A percentile compares a stretch with the other conserved stretches of the same genome.
phyloP scores from a whole-genome alignment of 768 basidiomycete genomes.

The Collybiopsis luxurians region DNA sequence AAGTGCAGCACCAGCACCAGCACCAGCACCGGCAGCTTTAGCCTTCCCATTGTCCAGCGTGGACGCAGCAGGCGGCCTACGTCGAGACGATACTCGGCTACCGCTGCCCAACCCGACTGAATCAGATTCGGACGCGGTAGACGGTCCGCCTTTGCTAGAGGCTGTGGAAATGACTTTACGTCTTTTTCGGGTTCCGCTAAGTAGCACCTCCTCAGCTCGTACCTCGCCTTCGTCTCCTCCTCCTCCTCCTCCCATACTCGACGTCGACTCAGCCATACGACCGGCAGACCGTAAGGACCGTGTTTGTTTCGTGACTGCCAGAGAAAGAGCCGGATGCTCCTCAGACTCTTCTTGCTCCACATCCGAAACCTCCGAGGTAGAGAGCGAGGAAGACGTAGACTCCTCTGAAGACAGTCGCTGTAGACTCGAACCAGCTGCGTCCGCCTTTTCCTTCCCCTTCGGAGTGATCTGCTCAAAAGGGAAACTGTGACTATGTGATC shows the following conservation, averaged over 20 bases:
- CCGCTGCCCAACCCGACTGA: not conserved
- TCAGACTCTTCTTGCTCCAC: not conserved
- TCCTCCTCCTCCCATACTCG: not conserved
- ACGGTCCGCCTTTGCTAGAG: not conserved
- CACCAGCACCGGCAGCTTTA: not conserved
- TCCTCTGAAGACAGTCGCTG: not conserved
- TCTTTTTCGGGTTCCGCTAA: slow-evolving; percentile 1
- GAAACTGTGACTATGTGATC: slow-evolving; percentile 7
- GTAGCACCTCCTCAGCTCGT: not conserved
- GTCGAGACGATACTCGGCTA: not conserved
- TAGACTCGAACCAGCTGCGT: not conserved
- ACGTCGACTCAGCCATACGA: not conserved
- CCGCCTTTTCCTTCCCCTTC: not conserved
- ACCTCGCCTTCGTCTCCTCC: not conserved
- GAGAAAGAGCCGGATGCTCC: not conserved
- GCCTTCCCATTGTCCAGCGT: not conserved
- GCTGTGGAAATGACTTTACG: not conserved
- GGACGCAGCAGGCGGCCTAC: not conserved
- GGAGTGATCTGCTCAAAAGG: not conserved
- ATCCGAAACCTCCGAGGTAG: not conserved
- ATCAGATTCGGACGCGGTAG: not conserved
- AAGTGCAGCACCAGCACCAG: too few relatives aligned
- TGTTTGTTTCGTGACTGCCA: not conserved
- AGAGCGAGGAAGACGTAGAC: not conserved
- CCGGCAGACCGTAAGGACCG: not conserved